Base-by-base conservation (phyloP, 2,329 filamentous ascomycete genomes). In the Alternaria brassicae region DNA sequence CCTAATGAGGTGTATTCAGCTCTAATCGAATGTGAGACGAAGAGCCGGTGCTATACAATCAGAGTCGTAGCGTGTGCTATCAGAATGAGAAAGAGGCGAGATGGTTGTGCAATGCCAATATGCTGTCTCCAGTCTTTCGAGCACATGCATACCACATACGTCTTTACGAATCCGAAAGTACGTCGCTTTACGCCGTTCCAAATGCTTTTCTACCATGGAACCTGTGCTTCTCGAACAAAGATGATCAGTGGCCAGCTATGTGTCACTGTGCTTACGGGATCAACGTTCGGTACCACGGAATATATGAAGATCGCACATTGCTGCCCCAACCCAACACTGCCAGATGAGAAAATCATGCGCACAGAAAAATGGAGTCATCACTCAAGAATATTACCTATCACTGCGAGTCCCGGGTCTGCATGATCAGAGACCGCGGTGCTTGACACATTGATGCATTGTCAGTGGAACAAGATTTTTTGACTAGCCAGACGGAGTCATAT, bases 221-320 rank as follows among this genome's bases (percentile, higher is more conserved):
- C 19, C 12, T 5, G n/a, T n/a, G 44, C 44, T 21, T 23, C 32
- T 21, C 19, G 13, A 48, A 48, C 44, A 34, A 25, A 48, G 32
- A 34, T 21, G 30, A 23, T 34, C 44, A 32, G 32, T 25, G 28
- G 13, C 17, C 21, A 23, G 13, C 19, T 48, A 17, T 48, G 44
- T 36, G 44, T 48, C 44, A 48, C 44, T 30, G 17, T 13, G 8
- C 15, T 13, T 34, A 48, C 30, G 28, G 21, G 21, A 5, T 25
- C 30, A 48, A 48, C 44, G 44, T 48, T 48, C 44, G 44, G 44
- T 48, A 48, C 44, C 44, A 36, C 44, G 28, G 19, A 48, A 48
- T 34, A 4, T n/a, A 23, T 8, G 32, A 15, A 28, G 21, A 48
- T n/a, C 19, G 30, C 13, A 21, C 28, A n/a, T 45, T n/a, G 28